Evolutionary conservation across 495 filamentous ascomycete species (phyloP).

Genomic region (Annulohypoxylon moriforme): DNA sequence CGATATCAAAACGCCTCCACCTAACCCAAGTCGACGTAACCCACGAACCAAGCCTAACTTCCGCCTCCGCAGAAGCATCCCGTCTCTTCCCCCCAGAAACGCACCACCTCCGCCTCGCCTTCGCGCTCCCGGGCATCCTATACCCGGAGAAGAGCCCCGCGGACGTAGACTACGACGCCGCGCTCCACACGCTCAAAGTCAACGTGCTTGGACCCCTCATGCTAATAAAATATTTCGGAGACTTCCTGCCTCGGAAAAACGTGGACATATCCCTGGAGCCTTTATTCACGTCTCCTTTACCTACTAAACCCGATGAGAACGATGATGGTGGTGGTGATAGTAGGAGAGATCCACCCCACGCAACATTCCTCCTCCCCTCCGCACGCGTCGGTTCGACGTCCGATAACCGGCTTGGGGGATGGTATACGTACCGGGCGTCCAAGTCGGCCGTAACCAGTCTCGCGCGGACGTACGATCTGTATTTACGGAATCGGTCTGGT

Average conservation of each 20-base stretch:
- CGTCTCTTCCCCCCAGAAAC: conserved; percentile 59
- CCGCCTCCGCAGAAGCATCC: conserved; percentile 55
- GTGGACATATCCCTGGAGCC: conserved; percentile 21
- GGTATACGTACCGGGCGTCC: conserved; percentile 79
- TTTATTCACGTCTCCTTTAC: not conserved
- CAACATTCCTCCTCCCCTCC: conserved; percentile 75
- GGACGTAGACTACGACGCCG: conserved; percentile 67
- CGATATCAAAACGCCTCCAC: conserved; percentile 39
- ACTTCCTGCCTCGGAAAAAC: conserved; percentile 70
- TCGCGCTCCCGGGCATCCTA: conserved; percentile 78
- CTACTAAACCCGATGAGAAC: not conserved
- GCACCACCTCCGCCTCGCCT: conserved; percentile 73
- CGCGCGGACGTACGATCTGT: conserved; percentile 78
- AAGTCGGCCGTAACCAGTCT: conserved; percentile 79
- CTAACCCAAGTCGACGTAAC: conserved; percentile 48
- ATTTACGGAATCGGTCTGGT: conserved; percentile 64
- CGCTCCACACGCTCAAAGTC: conserved; percentile 71
- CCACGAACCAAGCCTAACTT: conserved; percentile 62
- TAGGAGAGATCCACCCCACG: conserved; percentile 53
- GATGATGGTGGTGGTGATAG: too few species aligned
- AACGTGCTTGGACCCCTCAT: conserved; percentile 81
- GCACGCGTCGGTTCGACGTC: conserved; percentile 79
- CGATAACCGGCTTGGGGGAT: conserved; percentile 77
- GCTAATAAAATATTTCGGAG: conserved; percentile 77
- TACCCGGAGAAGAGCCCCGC: conserved; percentile 77